Evolutionary conservation across 2,329 filamentous ascomycete genomes (phyloP).

Genomic region (Aureobasidium melanogenum): DNA sequence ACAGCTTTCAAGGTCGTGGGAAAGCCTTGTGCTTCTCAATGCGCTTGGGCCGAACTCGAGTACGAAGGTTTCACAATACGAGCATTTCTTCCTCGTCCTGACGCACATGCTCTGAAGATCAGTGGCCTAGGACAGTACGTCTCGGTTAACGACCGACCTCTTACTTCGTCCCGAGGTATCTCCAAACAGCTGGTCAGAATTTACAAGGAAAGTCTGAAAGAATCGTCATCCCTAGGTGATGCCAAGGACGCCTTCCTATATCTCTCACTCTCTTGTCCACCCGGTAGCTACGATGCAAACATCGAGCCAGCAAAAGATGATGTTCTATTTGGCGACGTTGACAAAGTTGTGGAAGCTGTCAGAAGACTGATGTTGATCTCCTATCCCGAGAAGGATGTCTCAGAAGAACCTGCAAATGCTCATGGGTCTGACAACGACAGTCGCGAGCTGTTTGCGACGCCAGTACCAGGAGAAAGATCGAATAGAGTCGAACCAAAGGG

Average conservation of each 20-base stretch:
- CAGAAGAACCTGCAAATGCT: not conserved
- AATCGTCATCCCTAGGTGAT: conserved; percentile 19
- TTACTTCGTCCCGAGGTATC: conserved; percentile 47
- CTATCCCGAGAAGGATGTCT: conserved; percentile 21
- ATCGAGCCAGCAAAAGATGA: conserved; percentile 65
- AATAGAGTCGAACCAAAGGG: conserved; percentile 8
- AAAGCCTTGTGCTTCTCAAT: conserved; percentile 46
- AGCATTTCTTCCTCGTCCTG: conserved; percentile 49
- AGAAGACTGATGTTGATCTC: conserved; percentile 36
- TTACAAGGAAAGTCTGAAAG: conserved; percentile 43
- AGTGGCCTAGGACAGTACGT: conserved; percentile 45
- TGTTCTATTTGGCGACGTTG: conserved; percentile 55
- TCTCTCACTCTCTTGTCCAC: conserved; percentile 54
- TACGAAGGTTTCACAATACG: conserved; percentile 40
- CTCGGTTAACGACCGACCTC: conserved; percentile 59
- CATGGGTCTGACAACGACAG: not conserved
- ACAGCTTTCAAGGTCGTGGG: conserved; percentile 56
- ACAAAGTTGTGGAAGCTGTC: conserved; percentile 34
- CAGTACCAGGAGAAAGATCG: not conserved
- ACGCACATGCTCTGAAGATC: conserved; percentile 34
- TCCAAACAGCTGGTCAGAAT: conserved; percentile 50
- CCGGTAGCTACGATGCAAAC: conserved; percentile 61
- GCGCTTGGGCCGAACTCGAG: conserved; percentile 34
- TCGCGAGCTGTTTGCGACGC: conserved; percentile 9
- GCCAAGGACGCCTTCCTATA: conserved; percentile 52